These are phyloP conservation scores for Juncus inflexus DNA, from an alignment of 176 grass and related monocot species.

Conservation along the genomic window DNA sequence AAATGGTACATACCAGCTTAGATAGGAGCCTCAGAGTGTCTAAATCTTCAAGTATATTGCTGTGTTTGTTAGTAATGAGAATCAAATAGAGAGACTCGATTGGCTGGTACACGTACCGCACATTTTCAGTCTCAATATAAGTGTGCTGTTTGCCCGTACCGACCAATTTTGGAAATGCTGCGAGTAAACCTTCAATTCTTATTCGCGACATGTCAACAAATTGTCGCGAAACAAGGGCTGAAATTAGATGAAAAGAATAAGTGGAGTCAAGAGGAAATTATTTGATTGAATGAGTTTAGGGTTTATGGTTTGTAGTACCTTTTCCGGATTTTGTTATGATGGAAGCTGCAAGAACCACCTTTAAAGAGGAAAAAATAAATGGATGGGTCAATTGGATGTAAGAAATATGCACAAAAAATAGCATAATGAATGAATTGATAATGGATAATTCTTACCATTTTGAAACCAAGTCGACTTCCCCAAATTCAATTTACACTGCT, in stretches of 20 bases:
- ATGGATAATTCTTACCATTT: too few species aligned
- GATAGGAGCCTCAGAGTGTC: conserved; percentile 75
- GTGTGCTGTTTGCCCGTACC: conserved; percentile 81
- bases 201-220: conserved; percentile 86
- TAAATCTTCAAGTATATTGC: conserved; percentile 92
- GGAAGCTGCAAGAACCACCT: conserved; percentile 88
- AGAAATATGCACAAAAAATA: too few species aligned
- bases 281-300: conserved; percentile 15
- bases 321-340: conserved; percentile 72
- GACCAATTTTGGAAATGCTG: conserved; percentile 82
- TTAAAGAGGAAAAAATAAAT: background rate
- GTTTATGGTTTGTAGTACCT: conserved; percentile 37
- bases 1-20: conserved; percentile 55
- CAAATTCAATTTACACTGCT: too few species aligned
- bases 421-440: too few species aligned
- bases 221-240: conserved; percentile 80
- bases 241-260: conserved; percentile 16
- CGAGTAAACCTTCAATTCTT: conserved; percentile 80
- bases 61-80: conserved; percentile 87
- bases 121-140: conserved; percentile 82
- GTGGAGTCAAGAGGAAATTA: conserved; percentile 15
- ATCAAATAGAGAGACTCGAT: conserved; percentile 78
- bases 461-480: too few species aligned
- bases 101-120: conserved; percentile 77
- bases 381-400: background rate